Evolutionary conservation across 805 yeast species (phyloP), one percentile per base, ranked within the genome.

Genomic region (Saturnispora galanensis): DNA sequence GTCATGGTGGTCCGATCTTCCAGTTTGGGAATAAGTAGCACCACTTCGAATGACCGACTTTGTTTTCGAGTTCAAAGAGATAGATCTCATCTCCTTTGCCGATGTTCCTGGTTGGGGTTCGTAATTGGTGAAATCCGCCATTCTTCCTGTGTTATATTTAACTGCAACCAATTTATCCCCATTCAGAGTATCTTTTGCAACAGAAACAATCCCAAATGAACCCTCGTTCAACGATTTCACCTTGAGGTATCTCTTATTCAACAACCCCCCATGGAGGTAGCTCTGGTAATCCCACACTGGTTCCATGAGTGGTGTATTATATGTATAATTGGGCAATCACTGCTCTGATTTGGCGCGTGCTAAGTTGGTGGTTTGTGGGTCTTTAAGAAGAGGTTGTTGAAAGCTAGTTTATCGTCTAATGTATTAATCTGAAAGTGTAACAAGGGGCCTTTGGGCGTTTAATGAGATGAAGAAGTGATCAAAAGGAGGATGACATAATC

Each of bases 121-220:
- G 42, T 35, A 39, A 12, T 31, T 16, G 45, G 45, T 39, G 49
- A 56, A 70, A 39, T 65, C 64, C 46, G 68, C 67, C 36, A 74
- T 74, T 18, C 73, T 56, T 16, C 84, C 81, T 53, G 78, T 81
- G 45, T 88, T 81, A 59, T 84, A 85, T 64, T 90, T 89, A 49
- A 90, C 78, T 3, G 97, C 97, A 28, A 84, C 94, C 39, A 84
- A 64, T 45, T 68, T 66, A 50, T 68, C 56, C 29, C 59, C 53
- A 29, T 58, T 47, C 33, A 67, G 63, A 21, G 71, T 69, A 60
- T 90, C 96, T 55, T 78, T 79, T 9, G 96, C 97, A 21, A 90
- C 70, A 2, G 94, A 79, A 8, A 90, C 97, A 39, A 84, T 74
- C 41, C 97, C 97, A 62, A 86, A 90, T 0, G 97, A 86, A 29